Conservation (phyloP, 345 rosid genomes). For the Camelina hispida region DNA sequence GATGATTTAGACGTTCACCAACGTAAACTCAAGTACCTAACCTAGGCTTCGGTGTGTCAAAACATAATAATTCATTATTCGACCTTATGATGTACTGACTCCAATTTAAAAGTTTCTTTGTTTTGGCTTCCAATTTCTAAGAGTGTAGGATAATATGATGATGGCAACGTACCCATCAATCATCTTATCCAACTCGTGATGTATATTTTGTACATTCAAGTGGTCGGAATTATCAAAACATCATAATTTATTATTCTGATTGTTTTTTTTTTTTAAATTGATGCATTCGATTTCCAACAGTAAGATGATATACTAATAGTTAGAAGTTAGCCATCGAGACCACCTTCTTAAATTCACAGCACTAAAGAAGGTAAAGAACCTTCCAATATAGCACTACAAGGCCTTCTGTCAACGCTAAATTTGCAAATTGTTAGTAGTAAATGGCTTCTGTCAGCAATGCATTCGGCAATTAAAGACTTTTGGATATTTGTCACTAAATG, state of each 20-base stretch:
- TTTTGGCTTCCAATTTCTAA: background rate
- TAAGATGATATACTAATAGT: background rate
- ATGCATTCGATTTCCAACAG: background rate
- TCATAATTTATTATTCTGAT: background rate
- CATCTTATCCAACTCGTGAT: background rate
- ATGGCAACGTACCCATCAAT: background rate
- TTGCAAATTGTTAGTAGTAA: background rate
- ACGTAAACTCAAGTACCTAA: background rate
- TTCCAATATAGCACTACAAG: background rate
- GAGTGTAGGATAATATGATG: background rate
- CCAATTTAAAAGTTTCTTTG: background rate
- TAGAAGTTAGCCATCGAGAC: background rate
- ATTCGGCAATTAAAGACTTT: background rate
- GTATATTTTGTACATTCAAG: background rate
- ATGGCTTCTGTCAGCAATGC: background rate
- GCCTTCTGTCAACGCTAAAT: background rate
- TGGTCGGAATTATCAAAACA: background rate
- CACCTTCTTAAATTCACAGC: background rate
- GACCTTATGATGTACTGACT: background rate
- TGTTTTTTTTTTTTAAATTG: background rate
- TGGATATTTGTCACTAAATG: background rate
- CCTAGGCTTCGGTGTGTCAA: background rate
- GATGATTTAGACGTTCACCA: background rate
- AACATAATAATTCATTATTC: slow-evolving; percentile 4
- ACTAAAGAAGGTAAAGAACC: background rate